Evolutionary conservation across 2,329 filamentous ascomycete species (phyloP), one percentile per base, ranked within the genome.

Genomic region (Cladosporium sp.): DNA sequence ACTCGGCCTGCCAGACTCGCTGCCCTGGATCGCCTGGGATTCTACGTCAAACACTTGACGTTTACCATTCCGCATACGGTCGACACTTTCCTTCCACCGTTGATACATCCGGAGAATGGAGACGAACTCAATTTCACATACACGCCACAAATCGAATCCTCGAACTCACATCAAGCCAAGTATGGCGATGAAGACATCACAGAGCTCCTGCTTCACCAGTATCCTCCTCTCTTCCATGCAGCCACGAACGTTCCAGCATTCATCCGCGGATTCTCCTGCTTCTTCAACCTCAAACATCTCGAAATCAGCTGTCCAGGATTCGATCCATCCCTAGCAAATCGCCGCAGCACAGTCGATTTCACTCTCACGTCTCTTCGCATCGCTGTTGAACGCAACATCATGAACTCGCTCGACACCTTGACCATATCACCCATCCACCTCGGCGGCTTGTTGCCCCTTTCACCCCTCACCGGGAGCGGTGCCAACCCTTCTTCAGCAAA

Each of bases 241-340:
- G 88, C 90, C 7, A 92, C 88, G 54, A 93, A 96, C 64, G 85
- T 95, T 6, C 81, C 87, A 4, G 87, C 88, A 34, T 95, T 96
- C 71, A 84, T 92, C 60, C 78, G 83, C 56, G 87, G 87, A 43
- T 76, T 95, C 64, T 79, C 78, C 30, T 74, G 83, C 55, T 68
- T 95, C 61, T 73, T 80, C 52, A 86, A 85, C 60, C 73, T 96
- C 61, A 76, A 80, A 40, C 87, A 92, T 65, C 75, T 96, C 53
- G 85, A 80, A 43, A 79, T 95, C 64, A 83, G 82, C 54, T 93
- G 88, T 59, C 87, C 88, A 4, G 85, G 83, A 32, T 86, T 90
- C 67, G 75, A 83, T 53, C 73, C 77, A 7, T 55, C 64, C 32
- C 83, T 89, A 65, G 77, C 85, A 39, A 89, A 90, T 64, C 80